Conservation (phyloP, 805 yeast species). For the Pichia sporocuriosa region DNA sequence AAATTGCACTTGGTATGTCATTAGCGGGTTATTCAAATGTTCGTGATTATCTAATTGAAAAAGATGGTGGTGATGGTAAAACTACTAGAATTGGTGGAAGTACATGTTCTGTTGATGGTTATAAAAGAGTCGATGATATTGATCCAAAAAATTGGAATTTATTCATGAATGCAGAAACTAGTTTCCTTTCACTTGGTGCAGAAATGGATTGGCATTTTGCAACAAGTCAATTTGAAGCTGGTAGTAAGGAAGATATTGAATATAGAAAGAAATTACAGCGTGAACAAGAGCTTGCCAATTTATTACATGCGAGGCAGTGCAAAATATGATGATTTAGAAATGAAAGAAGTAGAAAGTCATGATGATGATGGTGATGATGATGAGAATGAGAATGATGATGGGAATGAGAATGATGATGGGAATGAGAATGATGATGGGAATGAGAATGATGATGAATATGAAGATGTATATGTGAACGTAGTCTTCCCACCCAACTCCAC, state of each 20-base stretch:
- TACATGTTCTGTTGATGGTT: conserved; percentile 77
- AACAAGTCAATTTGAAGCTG: conserved; percentile 65
- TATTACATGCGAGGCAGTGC: conserved; percentile 23
- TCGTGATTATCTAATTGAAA: conserved; percentile 44
- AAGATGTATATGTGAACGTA: conserved; percentile 47
- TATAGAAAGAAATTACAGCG: conserved; percentile 34
- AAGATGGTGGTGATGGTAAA: conserved; percentile 34
- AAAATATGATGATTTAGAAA: conserved; percentile 8
- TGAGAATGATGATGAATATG: conserved; percentile 37
- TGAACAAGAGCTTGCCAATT: conserved; percentile 16
- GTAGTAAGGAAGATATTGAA: conserved; percentile 78
- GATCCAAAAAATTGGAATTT: conserved; percentile 46
- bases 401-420: conserved; percentile 1
- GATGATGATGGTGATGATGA: not conserved
- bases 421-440: conserved; percentile 25
- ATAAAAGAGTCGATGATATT: conserved; percentile 20
- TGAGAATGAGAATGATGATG: conserved; percentile 3
- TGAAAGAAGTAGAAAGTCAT: not conserved
- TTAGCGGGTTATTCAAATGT: conserved; percentile 48
- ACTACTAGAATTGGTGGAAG: conserved; percentile 55
- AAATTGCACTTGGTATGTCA: conserved; percentile 80
- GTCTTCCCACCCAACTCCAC: conserved; percentile 39
- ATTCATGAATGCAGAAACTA: conserved; percentile 65
- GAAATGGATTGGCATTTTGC: conserved; percentile 92
- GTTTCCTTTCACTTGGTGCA: conserved; percentile 68